Conservation (phyloP, 2,329 filamentous ascomycete species). For the Emmonsia crescens region DNA sequence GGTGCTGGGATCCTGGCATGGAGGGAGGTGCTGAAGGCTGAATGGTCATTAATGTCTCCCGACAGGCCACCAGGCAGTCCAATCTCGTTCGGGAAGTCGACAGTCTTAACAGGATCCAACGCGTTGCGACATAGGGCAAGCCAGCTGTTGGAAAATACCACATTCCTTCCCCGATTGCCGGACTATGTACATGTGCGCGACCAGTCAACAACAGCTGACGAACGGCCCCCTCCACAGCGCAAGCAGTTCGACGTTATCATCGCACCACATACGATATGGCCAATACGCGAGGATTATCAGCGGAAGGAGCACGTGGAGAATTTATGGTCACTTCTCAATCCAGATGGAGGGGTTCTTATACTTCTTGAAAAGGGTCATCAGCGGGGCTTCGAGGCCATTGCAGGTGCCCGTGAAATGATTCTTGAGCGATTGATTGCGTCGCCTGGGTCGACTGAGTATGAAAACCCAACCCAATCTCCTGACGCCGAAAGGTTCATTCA, state of each 20-base stretch:
- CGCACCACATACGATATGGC: slow-evolving; percentile 72
- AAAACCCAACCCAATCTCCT: slow-evolving; percentile 25
- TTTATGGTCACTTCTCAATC: slow-evolving; percentile 76
- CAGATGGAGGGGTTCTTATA: slow-evolving; percentile 74
- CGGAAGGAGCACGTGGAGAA: slow-evolving; percentile 75
- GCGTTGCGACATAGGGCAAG: slow-evolving; percentile 65
- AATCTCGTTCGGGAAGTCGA: slow-evolving; percentile 58
- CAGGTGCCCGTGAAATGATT: slow-evolving; percentile 68
- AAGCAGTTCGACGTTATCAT: slow-evolving; percentile 88
- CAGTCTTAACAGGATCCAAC: slow-evolving; percentile 68
- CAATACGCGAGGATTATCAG: slow-evolving; percentile 61
- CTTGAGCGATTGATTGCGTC: slow-evolving; percentile 61
- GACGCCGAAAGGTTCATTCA: slow-evolving; percentile 19
- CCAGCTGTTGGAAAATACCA: slow-evolving; percentile 72
- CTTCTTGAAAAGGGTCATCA: slow-evolving; percentile 85
- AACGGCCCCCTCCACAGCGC: slow-evolving; percentile 42
- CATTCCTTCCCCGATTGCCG: slow-evolving; percentile 82
- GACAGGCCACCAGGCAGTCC: slow-evolving; percentile 30
- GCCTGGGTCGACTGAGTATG: slow-evolving; percentile 40
- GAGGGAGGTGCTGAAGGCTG: slow-evolving; percentile 63
- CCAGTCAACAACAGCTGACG: slow-evolving; percentile 48
- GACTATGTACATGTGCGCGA: slow-evolving; percentile 62
- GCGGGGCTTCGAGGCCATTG: slow-evolving; percentile 84
- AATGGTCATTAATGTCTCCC: slow-evolving; percentile 62
- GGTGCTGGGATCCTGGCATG: slow-evolving; percentile 53